Conservation (phyloP, 2,329 filamentous ascomycete species). For the Arthrobotrys entomopaga region DNA sequence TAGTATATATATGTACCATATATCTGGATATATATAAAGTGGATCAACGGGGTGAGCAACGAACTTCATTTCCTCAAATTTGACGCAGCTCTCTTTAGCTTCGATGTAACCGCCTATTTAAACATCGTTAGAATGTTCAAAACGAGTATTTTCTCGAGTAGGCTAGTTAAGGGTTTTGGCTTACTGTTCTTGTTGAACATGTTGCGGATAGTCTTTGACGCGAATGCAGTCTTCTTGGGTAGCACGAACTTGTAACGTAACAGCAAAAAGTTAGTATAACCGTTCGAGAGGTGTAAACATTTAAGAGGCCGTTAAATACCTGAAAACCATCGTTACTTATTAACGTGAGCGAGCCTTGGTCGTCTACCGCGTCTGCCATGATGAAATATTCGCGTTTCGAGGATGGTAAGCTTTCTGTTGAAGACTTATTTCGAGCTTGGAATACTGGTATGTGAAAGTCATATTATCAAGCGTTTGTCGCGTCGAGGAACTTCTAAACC, state of each 20-base stretch:
- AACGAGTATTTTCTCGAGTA: too few relatives aligned
- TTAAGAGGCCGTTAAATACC: conserved; percentile 16
- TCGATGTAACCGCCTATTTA: conserved; percentile 62
- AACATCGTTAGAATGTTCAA: too few relatives aligned
- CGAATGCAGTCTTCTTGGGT: conserved; percentile 70
- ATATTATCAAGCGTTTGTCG: conserved; percentile 19
- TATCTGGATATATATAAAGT: too few relatives aligned
- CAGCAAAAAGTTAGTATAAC: not conserved
- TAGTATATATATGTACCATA: too few relatives aligned
- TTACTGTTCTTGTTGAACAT: conserved; percentile 73
- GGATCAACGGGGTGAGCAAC: conserved; percentile 45
- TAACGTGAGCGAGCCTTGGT: conserved; percentile 70
- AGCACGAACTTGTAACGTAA: conserved; percentile 68
- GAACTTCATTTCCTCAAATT: conserved; percentile 71
- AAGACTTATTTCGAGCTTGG: not conserved
- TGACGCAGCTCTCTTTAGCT: conserved; percentile 69
- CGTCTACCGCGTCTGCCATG: conserved; percentile 50
- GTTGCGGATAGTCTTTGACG: conserved; percentile 71
- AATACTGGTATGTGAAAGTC: too few relatives aligned
- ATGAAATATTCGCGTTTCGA: conserved; percentile 2
- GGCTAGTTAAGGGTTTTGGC: conserved; percentile 56
- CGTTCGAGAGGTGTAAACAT: not conserved
- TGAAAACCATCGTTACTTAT: conserved; percentile 72
- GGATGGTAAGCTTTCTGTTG: conserved; percentile 1
- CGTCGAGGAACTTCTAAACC: conserved; percentile 6